Evolutionary conservation across 805 yeast genomes (phyloP), one percentile per base, ranked within the genome.

Genomic region (Nakazawaea sp.): DNA sequence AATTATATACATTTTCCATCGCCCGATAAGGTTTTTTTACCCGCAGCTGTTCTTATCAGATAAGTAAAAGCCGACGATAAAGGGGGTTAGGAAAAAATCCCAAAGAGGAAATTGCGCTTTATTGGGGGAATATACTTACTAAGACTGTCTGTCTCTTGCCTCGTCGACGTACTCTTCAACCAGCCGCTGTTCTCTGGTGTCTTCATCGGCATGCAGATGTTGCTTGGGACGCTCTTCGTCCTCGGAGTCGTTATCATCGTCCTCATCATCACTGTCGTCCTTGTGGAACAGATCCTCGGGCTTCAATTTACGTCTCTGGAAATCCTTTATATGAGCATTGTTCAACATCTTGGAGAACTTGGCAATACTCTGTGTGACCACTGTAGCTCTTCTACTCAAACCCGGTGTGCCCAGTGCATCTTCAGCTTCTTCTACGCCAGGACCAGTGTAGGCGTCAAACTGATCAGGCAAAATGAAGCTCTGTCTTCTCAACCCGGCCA

Each of bases 281-380:
- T 62, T 66, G 20, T 52, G 56, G 16, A 54, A 54, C 20, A 54
- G 62, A 2, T 56, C 59, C 8, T 51, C 48, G 5, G 51, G 49
- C 12, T 53, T 52, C 5, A 51, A 48, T 46, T 65, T 71, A 38
- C 78, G 70, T 49, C 89, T 70, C 58, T 86, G 92, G 65, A 86
- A 86, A 60, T 86, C 96, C 51, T 81, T 80, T 27, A 84, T 78
- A 50, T 86, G 95, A 0, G 95, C 96, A 56, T 67, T 71, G 10
- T 79, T 81, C 47, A 84, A 64, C 1, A 75, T 72, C 35, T 69
- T 68, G 4, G 75, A 61, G n/a, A 79, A 56, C 19, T 61, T 57
- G 27, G 62, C 62, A 31, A 78, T 56, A 1, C 63, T 55, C 13
- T 53, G 25, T 13, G 33, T 34, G 13, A 31, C 13, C 39, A 33